A percentile compares a stretch with the other conserved stretches of the same genome.
phyloP scores from a whole-genome alignment of 225 moss, liverwort and hornwort genomes.

The Straminergon stramineum region DNA sequence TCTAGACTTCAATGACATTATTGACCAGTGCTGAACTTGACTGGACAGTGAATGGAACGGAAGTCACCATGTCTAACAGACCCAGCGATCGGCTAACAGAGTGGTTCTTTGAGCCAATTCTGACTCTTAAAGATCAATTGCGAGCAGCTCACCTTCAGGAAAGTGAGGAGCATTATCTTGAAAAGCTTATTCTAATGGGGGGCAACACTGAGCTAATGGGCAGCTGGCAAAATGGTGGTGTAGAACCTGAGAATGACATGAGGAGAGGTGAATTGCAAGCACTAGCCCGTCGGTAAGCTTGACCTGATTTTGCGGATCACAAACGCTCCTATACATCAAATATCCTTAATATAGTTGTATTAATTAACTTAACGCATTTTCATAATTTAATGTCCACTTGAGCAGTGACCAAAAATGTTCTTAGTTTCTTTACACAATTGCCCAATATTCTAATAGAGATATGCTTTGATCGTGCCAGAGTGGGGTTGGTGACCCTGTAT shows the following conservation, averaged over 20 bases:
- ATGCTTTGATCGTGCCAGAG: background rate
- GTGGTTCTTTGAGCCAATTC: slow-evolving; percentile 74
- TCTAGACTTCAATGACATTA: background rate
- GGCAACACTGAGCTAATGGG: slow-evolving; percentile 40
- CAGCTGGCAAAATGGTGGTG: slow-evolving; percentile 65
- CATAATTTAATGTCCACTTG: background rate
- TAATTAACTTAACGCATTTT: background rate
- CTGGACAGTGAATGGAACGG: slow-evolving; percentile 62
- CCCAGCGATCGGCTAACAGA: slow-evolving; percentile 56
- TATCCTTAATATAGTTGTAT: background rate
- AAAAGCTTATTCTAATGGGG: slow-evolving; percentile 44
- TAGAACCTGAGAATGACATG: slow-evolving; percentile 61
- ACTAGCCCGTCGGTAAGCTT: slow-evolving; percentile 60
- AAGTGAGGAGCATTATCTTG: slow-evolving; percentile 55
- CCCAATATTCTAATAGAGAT: background rate
- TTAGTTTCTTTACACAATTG: background rate
- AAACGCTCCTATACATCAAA: background rate
- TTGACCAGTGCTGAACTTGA: background rate
- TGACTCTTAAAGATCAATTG: slow-evolving; percentile 65
- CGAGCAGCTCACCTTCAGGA: slow-evolving; percentile 45
- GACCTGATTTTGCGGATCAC: background rate
- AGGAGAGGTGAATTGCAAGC: slow-evolving; percentile 78
- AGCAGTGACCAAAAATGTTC: background rate
- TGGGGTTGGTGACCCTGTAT: background rate
- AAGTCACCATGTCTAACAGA: slow-evolving; percentile 57